Conservation (phyloP, 495 filamentous ascomycete species). For the Chaetomium tenue region DNA sequence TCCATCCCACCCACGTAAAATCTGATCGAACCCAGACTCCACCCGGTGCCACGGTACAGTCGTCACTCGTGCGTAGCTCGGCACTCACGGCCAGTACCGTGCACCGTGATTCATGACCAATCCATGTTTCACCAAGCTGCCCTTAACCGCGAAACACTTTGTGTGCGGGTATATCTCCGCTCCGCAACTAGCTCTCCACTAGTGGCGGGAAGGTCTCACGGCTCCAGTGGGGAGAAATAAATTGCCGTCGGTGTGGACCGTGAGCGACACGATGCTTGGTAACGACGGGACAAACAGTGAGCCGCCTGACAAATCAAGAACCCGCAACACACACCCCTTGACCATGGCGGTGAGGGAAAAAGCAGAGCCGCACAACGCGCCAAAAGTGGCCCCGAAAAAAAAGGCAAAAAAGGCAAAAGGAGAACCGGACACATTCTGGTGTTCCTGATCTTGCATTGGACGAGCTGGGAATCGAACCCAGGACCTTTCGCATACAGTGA, state of each 20-base stretch:
- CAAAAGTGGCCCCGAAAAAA: not conserved
- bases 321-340: not conserved
- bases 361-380: not conserved
- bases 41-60: not conserved
- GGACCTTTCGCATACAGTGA: constrained; percentile 28
- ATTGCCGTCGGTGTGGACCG: not conserved
- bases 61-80: not conserved
- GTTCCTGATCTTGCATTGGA: constrained; percentile 12
- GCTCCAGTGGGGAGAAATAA: not conserved
- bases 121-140: not conserved
- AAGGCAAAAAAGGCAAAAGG: not conserved
- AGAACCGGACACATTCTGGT: not conserved
- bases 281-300: not conserved
- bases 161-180: not conserved
- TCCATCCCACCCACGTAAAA: not conserved
- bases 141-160: not conserved
- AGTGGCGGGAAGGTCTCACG: not conserved
- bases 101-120: not conserved
- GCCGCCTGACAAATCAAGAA: not conserved
- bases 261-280: not conserved
- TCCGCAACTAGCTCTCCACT: not conserved
- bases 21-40: not conserved
- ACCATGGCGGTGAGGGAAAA: not conserved
- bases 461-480: constrained; percentile 32
- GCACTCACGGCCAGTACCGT: not conserved